Conservation (phyloP, 371 early-diverging fungal species). For the Ordospora pajunii region DNA sequence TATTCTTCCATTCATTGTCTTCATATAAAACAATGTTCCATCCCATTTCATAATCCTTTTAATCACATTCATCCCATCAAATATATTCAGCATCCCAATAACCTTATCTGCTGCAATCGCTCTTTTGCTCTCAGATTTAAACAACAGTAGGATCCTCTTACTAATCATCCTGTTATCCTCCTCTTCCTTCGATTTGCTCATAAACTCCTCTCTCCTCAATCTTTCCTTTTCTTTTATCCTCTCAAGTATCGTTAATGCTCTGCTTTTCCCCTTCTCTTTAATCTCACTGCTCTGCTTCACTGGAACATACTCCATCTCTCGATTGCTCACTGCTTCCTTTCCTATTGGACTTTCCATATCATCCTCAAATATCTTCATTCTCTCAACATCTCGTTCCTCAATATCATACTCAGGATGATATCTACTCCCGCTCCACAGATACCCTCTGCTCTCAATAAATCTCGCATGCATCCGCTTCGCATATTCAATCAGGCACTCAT, state of each 20-base stretch:
- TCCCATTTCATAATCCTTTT: conserved; percentile 19
- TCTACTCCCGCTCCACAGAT: not conserved
- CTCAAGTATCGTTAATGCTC: conserved; percentile 49
- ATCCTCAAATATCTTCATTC: not conserved
- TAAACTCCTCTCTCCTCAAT: conserved; percentile 53
- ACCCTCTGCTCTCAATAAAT: not conserved
- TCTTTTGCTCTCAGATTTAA: conserved; percentile 25
- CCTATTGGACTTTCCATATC: not conserved
- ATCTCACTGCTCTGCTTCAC: not conserved
- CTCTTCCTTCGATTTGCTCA: conserved; percentile 45
- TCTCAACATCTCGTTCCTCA: not conserved
- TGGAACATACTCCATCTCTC: not conserved
- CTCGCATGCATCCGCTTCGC: not conserved
- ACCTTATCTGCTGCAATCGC: conserved; percentile 30
- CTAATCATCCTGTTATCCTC: conserved; percentile 20
- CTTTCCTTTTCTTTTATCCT: conserved; percentile 56
- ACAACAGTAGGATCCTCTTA: conserved; percentile 22
- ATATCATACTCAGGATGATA: conserved; percentile 26
- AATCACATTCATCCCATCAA: conserved; percentile 14
- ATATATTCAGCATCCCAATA: conserved; percentile 25
- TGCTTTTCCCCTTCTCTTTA: not conserved
- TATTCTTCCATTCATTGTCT: conserved; percentile 23
- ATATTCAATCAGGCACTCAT: conserved; percentile 18
- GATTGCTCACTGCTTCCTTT: not conserved
- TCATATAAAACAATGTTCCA: conserved; percentile 13